phyloP scores from a whole-genome alignment of 108 stramenopile genomes.

The Nannochloropsis granulata region DNA sequence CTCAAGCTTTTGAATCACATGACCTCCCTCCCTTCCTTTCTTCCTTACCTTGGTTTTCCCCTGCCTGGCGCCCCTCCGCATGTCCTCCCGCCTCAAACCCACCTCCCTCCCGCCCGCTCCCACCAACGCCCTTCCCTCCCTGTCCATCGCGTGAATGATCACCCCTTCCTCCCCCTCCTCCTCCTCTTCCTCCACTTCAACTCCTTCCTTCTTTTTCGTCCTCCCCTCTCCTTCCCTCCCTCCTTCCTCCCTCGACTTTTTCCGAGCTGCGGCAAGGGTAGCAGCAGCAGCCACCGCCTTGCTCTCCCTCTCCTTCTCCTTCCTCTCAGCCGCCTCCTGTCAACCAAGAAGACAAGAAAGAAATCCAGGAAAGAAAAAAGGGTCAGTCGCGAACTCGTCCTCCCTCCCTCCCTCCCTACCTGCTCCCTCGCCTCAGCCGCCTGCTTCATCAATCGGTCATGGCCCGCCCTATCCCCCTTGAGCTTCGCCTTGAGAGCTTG shows the following conservation, averaged over 20 bases:
- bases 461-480: slow-evolving; percentile 11
- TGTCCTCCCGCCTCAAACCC: not conserved
- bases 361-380: not conserved
- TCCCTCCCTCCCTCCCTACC: not conserved
- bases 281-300: not conserved
- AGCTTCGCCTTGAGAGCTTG: slow-evolving; percentile 19
- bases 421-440: not conserved
- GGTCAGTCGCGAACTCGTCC: not conserved
- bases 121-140: slow-evolving; percentile 6
- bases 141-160: not conserved
- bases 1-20: not conserved
- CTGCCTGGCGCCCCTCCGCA: not conserved
- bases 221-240: not conserved
- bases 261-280: not conserved
- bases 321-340: not conserved
- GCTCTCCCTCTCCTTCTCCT: slow-evolving; percentile 1
- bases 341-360: not conserved
- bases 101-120: not conserved
- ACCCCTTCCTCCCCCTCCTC: not conserved
- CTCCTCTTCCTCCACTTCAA: not conserved
- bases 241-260: not conserved
- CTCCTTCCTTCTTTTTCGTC: not conserved
- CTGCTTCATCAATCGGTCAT: slow-evolving; percentile 8
- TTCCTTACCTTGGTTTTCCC: not conserved
- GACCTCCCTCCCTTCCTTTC: not conserved